Base-by-base conservation (phyloP, 768 basidiomycete species). In the Boletales sp. region DNA sequence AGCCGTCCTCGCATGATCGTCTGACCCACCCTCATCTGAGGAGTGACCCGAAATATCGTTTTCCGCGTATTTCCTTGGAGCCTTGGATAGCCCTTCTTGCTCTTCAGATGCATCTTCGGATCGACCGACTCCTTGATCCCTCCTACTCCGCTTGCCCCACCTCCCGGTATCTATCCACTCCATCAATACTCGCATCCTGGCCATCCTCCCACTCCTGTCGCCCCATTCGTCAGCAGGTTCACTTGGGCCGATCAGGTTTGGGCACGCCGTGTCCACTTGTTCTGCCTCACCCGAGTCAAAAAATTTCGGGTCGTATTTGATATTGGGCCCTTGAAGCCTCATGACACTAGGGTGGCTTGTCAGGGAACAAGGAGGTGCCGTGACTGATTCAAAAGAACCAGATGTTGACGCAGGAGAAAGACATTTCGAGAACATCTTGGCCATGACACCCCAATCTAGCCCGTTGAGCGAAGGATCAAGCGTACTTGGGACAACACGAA, bases 401-500 rank as follows among this genome's bases (percentile, higher is more conserved):
- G 51, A 21, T 36, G 47, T 13, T 35, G 57, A 30, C 15, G 45
- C 19, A 4, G 54, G 39, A 5, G 45, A 63, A 45, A 95, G 69
- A 53, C 77, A 84, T 27, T 72, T 72, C 0, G 72, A 71, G 59
- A 97, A 93, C 71, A 90, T 82, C 7, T 72, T 64, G 18, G 84
- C 74, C 56, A 94, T 82, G 47, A 77, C 81, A 2, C 77, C 74
- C 82, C 87, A 93, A 58, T 97, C 94, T 9, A 87, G 59, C 47
- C 68, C 82, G 56, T 61, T 64, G 48, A 72, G 78, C 36, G 53
- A 69, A 48, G 61, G 82, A 62, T 71, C 78, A 56, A 76, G 82
- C 0, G 90, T 88, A 59, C 94, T 95, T 0, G 94, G 95, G 2
- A 91, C 78, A 1, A 98, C 68, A 4, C 79, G 75, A 36, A 70